These are phyloP conservation scores for Suillus luteus DNA, from an alignment of 768 basidiomycete genomes.

Conservation along the genomic window DNA sequence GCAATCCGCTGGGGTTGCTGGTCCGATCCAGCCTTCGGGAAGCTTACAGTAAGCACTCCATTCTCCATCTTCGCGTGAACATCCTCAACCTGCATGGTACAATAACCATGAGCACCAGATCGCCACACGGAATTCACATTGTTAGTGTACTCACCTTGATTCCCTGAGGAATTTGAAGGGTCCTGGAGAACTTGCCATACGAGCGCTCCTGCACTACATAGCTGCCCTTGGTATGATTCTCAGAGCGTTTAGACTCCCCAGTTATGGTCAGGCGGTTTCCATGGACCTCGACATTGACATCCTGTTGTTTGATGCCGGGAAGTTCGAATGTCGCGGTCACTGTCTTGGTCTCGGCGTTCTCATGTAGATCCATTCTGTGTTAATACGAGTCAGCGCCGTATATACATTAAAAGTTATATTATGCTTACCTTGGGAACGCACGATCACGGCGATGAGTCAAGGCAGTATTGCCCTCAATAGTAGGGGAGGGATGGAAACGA, in stretches of 20 bases:
- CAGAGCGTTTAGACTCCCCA: not conserved
- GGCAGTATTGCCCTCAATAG: constrained; percentile 17
- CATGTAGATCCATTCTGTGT: constrained; percentile 56
- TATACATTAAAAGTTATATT: not conserved
- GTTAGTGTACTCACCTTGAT: not conserved
- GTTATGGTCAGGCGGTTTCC: not conserved
- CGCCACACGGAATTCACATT: not conserved
- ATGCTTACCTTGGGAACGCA: constrained; percentile 32
- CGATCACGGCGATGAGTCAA: not conserved
- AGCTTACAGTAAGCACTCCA: not conserved
- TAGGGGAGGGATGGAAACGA: constrained; percentile 23
- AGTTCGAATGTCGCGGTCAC: constrained; percentile 42
- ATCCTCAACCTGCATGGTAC: not conserved
- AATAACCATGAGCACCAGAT: not conserved
- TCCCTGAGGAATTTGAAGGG: not conserved
- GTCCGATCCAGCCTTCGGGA: not conserved
- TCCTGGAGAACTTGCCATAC: not conserved
- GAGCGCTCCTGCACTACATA: not conserved
- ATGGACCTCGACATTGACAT: not conserved
- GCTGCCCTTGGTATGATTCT: not conserved
- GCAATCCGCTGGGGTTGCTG: constrained; percentile 1
- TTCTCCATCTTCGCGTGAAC: not conserved
- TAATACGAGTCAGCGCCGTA: not conserved
- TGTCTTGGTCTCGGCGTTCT: constrained; percentile 45
- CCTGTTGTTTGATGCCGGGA: not conserved